Evolutionary conservation across 768 basidiomycete genomes (phyloP), one percentile per base, ranked within the genome.

Genomic region (Nidula microcarpa): DNA sequence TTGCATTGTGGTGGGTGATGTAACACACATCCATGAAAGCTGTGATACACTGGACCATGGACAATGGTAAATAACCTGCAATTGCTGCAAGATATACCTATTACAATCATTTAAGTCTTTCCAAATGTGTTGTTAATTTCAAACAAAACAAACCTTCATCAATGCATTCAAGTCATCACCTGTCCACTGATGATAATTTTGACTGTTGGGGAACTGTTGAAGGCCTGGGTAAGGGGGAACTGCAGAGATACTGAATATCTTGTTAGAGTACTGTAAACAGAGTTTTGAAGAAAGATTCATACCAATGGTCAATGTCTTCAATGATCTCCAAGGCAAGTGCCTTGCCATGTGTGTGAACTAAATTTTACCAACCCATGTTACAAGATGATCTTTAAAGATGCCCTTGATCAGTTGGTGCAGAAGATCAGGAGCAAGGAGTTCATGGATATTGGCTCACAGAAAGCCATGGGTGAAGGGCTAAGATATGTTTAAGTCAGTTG

Each of bases 331-430:
- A 43, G 3, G 57, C 65, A 10, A 36, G 17, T 16, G 56, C 39
- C n/a, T 55, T 46, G 1, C 57, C 51, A 53, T 68, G 52, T 6
- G 17, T 43, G 1, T 49, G 1, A 1, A 43, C 14, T 3, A 74
- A 49, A 46, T 72, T 6, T 63, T 50, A 1, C 48, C 33, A 0
- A 66, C 59, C 71, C 70, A 76, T 7, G 49, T 49, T 0, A 75
- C 72, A 8, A 75, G 55, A 52, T 75, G 74, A 47, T 74, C 73
- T 50, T 74, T 75, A 59, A 75, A 76, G 1, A 61, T 65, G 7
- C 73, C 72, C 53, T 75, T 75, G 59, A 75, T 73, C 3, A 76
- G 23, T 55, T 75, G 72, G 54, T 76, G 73, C 1, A 74, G 62
- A 1, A 73, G 57, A 55, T 74, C 69, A 1, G 72, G 68, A 8